Evolutionary conservation across 1,284 basidiomycete genomes (phyloP).

Genomic region (Ganoderma multipileum): DNA sequence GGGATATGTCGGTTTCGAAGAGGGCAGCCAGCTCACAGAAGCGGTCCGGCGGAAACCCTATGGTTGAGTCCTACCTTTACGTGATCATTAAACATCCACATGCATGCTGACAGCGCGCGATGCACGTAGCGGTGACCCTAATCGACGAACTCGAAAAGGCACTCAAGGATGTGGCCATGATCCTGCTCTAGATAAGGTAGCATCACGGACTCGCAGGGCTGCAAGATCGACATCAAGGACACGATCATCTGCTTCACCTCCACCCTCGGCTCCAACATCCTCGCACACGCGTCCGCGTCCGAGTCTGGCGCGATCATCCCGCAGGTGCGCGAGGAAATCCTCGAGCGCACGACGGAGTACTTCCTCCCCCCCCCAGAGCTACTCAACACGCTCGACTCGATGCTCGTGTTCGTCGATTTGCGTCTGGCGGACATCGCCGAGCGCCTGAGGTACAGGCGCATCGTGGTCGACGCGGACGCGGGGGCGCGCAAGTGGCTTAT

Average conservation of each 20-base stretch:
- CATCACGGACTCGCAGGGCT: constrained; percentile 83
- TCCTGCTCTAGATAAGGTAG: constrained; percentile 92
- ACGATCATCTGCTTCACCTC: constrained; percentile 78
- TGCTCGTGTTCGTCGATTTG: constrained; percentile 84
- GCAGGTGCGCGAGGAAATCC: constrained; percentile 72
- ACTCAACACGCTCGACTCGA: constrained; percentile 88
- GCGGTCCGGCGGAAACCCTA: constrained; percentile 86
- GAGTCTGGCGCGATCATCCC: constrained; percentile 70
- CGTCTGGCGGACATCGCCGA: constrained; percentile 79
- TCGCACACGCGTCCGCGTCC: constrained; percentile 74
- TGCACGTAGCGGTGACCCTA: constrained; percentile 72
- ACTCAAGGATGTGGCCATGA: constrained; percentile 91
- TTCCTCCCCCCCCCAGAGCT: constrained; percentile 96
- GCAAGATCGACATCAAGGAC: constrained; percentile 82
- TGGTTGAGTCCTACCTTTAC: constrained; percentile 50
- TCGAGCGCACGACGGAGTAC: constrained; percentile 76
- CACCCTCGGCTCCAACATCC: constrained; percentile 65
- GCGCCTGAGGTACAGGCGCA: constrained; percentile 69
- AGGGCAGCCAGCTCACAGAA: constrained; percentile 90
- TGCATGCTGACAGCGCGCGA: constrained; percentile 8
- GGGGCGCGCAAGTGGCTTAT: constrained; percentile 79
- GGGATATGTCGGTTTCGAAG: constrained; percentile 94
- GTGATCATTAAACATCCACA: no score
- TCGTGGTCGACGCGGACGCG: constrained; percentile 76
- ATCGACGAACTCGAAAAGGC: constrained; percentile 94